Evolutionary conservation across 495 filamentous ascomycete genomes (phyloP).

Genomic region (Penicillium longicatenatum): DNA sequence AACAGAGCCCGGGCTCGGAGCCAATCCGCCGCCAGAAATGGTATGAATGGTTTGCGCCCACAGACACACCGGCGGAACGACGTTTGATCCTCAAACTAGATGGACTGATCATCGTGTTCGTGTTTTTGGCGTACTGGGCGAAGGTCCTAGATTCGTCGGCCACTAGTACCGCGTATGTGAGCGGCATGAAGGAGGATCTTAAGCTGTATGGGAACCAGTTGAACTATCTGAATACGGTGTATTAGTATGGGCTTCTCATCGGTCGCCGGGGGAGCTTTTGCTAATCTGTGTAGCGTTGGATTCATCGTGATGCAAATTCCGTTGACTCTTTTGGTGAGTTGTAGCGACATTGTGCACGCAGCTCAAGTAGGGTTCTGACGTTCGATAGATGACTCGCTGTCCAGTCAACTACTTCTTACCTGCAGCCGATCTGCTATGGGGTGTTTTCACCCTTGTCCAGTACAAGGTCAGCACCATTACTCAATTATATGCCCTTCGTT

Average conservation of each 20-base stretch:
- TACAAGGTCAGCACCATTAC: constrained; percentile 35
- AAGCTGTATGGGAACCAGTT: constrained; percentile 47
- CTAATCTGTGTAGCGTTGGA: constrained; percentile 21
- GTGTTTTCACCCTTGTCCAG: constrained; percentile 43
- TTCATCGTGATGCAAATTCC: constrained; percentile 32
- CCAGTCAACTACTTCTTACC: constrained; percentile 34
- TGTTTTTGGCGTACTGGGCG: constrained; percentile 43
- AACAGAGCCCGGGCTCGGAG: not conserved
- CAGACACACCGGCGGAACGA: constrained; percentile 42
- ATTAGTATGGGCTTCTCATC: constrained; percentile 23
- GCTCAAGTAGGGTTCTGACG: too few species aligned
- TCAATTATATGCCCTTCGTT: constrained; percentile 57
- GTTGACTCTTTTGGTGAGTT: constrained; percentile 25
- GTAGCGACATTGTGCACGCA: not conserved
- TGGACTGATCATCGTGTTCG: constrained; percentile 32
- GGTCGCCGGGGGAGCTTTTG: not conserved
- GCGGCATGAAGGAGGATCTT: constrained; percentile 33
- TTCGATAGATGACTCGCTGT: constrained; percentile 30
- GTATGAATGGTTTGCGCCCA: constrained; percentile 44
- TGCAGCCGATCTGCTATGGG: constrained; percentile 42
- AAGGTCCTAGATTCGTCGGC: constrained; percentile 42
- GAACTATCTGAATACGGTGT: constrained; percentile 47
- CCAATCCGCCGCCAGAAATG: constrained; percentile 30
- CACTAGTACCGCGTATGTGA: constrained; percentile 32
- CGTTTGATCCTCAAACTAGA: constrained; percentile 45